Evolutionary conservation across 1,284 basidiomycete genomes (phyloP).

Genomic region (Marasmius oreades): DNA sequence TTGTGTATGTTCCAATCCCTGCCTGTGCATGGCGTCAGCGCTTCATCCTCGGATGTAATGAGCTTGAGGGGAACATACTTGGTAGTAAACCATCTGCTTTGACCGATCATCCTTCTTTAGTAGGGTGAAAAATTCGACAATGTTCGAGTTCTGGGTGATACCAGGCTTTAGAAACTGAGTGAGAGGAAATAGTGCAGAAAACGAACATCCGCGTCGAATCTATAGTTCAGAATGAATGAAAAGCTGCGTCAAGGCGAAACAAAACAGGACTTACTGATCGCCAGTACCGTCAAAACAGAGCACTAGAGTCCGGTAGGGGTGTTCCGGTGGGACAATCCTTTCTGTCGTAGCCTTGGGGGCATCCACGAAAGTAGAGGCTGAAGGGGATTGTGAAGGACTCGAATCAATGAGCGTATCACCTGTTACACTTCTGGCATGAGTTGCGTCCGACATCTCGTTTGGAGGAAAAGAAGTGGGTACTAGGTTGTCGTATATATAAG

Average conservation of each 20-base stretch:
- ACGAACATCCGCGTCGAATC: slow-evolving; percentile 4
- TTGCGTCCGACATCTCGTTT: too few species aligned
- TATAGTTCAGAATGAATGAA: not conserved
- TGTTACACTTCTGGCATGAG: too few species aligned
- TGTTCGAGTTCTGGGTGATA: slow-evolving; percentile 47
- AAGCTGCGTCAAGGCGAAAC: too few species aligned
- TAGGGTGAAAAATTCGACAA: slow-evolving; percentile 53
- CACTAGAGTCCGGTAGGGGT: not conserved
- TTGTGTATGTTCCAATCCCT: slow-evolving; percentile 1
- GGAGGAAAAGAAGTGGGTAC: too few species aligned
- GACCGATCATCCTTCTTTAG: slow-evolving; percentile 50
- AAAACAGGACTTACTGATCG: slow-evolving; percentile 4
- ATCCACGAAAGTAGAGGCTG: too few species aligned
- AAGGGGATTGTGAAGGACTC: too few species aligned
- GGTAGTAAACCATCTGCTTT: slow-evolving; percentile 60
- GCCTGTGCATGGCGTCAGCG: not conserved
- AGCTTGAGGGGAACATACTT: slow-evolving; percentile 22
- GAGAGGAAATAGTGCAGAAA: not conserved
- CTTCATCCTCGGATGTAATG: not conserved
- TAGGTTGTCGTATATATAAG: too few species aligned
- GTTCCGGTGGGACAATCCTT: not conserved
- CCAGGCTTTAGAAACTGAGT: not conserved
- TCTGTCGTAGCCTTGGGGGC: not conserved
- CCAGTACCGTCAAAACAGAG: slow-evolving; percentile 9
- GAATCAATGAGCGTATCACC: too few species aligned